phyloP scores from a whole-genome alignment of 768 basidiomycete genomes.

The Pholiota molesta region DNA sequence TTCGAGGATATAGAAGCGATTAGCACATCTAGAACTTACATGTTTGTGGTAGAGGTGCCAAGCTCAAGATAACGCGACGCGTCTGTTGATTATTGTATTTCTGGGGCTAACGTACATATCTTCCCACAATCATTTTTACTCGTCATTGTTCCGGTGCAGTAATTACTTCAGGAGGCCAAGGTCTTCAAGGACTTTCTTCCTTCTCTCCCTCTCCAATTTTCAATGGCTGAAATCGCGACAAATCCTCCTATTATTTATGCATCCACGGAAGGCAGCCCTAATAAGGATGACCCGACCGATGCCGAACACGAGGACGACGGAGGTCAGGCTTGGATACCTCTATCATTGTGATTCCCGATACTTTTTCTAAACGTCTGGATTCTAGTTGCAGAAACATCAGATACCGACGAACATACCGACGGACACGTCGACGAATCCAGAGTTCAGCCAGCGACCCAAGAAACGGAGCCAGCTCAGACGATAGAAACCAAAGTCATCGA shows the following conservation, averaged over 20 bases:
- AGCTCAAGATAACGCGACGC: constrained; percentile 32
- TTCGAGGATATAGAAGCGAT: not conserved
- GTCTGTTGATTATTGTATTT: constrained; percentile 34
- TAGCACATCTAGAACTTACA: not conserved
- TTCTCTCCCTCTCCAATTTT: constrained; percentile 12
- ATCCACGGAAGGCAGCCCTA: constrained; percentile 12
- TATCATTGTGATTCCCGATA: constrained; percentile 5
- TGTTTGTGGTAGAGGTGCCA: not conserved
- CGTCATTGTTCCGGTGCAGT: constrained; percentile 4
- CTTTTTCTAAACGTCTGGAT: not conserved
- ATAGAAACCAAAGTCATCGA: not conserved
- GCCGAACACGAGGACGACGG: constrained; percentile 27
- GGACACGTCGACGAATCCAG: not conserved
- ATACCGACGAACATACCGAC: not conserved
- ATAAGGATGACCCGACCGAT: constrained; percentile 22
- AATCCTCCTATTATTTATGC: constrained; percentile 14
- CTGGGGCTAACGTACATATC: constrained; percentile 3
- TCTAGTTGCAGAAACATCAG: not conserved
- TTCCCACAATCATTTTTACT: constrained; percentile 32
- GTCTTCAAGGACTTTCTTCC: constrained; percentile 10
- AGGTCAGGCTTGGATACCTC: constrained; percentile 24
- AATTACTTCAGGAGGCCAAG: not conserved
- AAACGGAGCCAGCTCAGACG: not conserved
- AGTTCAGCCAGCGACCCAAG: not conserved
- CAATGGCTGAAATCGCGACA: constrained; percentile 33